Evolutionary conservation across 768 basidiomycete species (phyloP).

Genomic region (Tremella mesenterica): DNA sequence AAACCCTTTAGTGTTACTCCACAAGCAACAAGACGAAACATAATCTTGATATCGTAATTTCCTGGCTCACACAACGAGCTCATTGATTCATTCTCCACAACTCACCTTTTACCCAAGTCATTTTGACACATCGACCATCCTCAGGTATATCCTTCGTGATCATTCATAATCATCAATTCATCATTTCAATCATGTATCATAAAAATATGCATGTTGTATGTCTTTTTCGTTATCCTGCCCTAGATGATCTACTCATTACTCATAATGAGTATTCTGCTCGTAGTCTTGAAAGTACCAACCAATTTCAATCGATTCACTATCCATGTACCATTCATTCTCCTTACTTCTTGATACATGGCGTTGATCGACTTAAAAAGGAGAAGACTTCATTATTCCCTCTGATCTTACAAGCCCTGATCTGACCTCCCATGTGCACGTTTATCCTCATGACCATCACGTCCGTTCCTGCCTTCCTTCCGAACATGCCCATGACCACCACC

Average conservation of each 20-base stretch:
- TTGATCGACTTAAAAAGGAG: too few species aligned
- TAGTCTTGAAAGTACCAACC: too few species aligned
- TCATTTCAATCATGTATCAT: too few species aligned
- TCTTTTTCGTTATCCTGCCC: not conserved
- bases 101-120: not conserved
- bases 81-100: conserved; percentile 14
- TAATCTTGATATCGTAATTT: conserved; percentile 80
- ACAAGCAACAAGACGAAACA: conserved; percentile 83
- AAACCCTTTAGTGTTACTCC: conserved; percentile 57
- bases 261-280: too few species aligned
- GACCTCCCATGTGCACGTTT: not conserved
- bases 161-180: too few species aligned
- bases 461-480: not conserved
- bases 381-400: too few species aligned
- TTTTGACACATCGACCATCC: not conserved
- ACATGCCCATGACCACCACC: not conserved
- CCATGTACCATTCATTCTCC: too few species aligned
- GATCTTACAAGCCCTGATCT: too few species aligned
- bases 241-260: not conserved
- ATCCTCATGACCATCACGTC: not conserved
- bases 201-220: conserved; percentile 2
- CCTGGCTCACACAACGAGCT: conserved; percentile 73
- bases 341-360: too few species aligned
- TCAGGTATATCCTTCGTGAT: too few species aligned
- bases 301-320: too few species aligned